Evolutionary conservation across 2,329 filamentous ascomycete genomes (phyloP).

Genomic region (Venturia effusa): DNA sequence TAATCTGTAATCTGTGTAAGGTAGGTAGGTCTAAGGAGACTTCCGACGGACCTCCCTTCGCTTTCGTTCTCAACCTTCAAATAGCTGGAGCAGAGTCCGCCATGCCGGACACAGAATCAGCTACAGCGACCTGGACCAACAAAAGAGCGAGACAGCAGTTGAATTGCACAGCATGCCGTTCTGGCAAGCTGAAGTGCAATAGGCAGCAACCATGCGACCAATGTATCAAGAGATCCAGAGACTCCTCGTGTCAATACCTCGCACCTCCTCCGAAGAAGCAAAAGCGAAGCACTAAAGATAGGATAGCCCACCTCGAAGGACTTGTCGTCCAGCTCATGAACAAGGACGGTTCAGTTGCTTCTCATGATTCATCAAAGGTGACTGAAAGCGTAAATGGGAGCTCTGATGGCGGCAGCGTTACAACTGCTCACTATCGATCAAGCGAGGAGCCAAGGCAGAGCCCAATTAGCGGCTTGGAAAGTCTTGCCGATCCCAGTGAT

Average conservation of each 20-base stretch:
- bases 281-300: constrained; percentile 11
- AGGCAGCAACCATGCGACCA: constrained; percentile 25
- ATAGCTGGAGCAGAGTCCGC: not conserved
- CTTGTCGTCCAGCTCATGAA: constrained; percentile 13
- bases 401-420: not conserved
- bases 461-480: not conserved
- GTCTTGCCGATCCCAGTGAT: not conserved
- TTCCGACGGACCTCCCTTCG: not conserved
- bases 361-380: not conserved
- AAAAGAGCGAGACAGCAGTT: constrained; percentile 26
- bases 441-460: not conserved
- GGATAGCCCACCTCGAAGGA: constrained; percentile 12
- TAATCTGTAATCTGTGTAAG: not conserved
- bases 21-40: too few relatives aligned
- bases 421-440: not conserved
- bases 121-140: constrained; percentile 14
- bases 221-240: constrained; percentile 24
- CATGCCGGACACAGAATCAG: not conserved
- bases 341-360: not conserved
- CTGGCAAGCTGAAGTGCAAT: constrained; percentile 27
- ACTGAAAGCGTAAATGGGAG: not conserved
- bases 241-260: constrained; percentile 17
- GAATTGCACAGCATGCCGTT: constrained; percentile 24
- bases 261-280: constrained; percentile 13
- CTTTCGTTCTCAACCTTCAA: not conserved